Evolutionary conservation across 331 rosid species (phyloP), one percentile per base, ranked within the genome.

Genomic region (Acacia concinna): DNA sequence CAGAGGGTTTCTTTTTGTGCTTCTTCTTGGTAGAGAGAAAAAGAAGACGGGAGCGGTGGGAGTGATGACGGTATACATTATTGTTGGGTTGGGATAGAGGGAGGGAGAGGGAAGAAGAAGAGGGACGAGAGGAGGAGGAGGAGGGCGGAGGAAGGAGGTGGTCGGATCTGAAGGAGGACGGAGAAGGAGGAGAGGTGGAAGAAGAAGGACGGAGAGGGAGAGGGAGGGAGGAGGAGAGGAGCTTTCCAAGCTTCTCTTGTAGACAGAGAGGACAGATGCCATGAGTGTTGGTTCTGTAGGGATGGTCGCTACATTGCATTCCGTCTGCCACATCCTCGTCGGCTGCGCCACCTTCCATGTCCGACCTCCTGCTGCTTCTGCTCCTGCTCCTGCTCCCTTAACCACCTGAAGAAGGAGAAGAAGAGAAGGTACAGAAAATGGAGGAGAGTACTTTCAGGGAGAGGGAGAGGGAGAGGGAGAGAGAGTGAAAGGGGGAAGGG

Each of bases 211-310:
- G 91, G 41, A 88, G 78, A 12, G 94, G 97, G 4, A 94, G 89
- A 46, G 94, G 97, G 47, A 90, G 87, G 52, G 97, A 86, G n/a
- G 98, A 91, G 18, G 98, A 91, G 9, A 96, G 92, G 1, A 96
- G 93, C 80, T 93, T 96, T 3, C 97, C 99, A 3, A 96, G 98
- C 87, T 93, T 96, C 52, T 93, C 99, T 41, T 96, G 99, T 14
- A 96, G 98, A 73, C 99, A 96, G 40, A 91, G 83, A 34, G 99
- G 93, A 28, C 98, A 96, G 94, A 96, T 96, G 62, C 98, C 99
- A 15, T 97, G 97, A 0, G 96, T 91, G 88, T 96, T 96, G 82
- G 68, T 93, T 66, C 92, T 84, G 65, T 43, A 91, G 0, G 98
- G 98, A 77, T 96, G 99, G 68, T 91, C 91, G 12, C 63, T 90